Evolutionary conservation across 495 filamentous ascomycete genomes (phyloP).

Genomic region (Aspergillus affinis): DNA sequence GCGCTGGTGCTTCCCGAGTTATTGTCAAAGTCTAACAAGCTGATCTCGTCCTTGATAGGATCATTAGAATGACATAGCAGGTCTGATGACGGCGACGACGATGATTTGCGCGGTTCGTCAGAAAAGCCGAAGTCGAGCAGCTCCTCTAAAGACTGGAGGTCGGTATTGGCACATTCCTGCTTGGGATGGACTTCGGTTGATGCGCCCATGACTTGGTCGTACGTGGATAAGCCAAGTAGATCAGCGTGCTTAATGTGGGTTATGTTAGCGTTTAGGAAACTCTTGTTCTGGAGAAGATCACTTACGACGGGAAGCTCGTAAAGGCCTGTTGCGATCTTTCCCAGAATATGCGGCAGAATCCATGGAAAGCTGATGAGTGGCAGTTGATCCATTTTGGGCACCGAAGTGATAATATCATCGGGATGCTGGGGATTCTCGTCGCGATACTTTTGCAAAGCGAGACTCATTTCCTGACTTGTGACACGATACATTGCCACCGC

Average conservation of each 20-base stretch:
- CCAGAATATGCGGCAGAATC: conserved; percentile 75
- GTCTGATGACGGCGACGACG: not conserved
- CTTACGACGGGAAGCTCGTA: conserved; percentile 16
- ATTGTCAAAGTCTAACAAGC: conserved; percentile 8
- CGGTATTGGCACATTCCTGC: not conserved
- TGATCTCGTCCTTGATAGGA: not conserved
- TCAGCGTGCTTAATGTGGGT: not conserved
- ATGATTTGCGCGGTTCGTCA: not conserved
- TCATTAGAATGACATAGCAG: not conserved
- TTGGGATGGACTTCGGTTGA: not conserved
- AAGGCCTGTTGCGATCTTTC: conserved; percentile 60
- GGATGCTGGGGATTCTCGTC: conserved; percentile 32
- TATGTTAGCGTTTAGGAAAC: not conserved
- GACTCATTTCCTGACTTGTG: conserved; percentile 66
- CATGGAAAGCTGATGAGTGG: conserved; percentile 94
- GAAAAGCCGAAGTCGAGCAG: conserved; percentile 24
- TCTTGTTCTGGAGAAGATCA: not conserved
- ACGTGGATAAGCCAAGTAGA: conserved; percentile 17
- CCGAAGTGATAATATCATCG: conserved; percentile 27
- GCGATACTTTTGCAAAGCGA: conserved; percentile 42
- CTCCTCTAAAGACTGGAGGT: conserved; percentile 17
- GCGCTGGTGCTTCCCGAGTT: not conserved
- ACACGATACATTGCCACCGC: conserved; percentile 85
- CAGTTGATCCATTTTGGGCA: conserved; percentile 44
- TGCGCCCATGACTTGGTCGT: not conserved